Conservation (phyloP, 768 basidiomycete species). For the Jaapia argillacea region DNA sequence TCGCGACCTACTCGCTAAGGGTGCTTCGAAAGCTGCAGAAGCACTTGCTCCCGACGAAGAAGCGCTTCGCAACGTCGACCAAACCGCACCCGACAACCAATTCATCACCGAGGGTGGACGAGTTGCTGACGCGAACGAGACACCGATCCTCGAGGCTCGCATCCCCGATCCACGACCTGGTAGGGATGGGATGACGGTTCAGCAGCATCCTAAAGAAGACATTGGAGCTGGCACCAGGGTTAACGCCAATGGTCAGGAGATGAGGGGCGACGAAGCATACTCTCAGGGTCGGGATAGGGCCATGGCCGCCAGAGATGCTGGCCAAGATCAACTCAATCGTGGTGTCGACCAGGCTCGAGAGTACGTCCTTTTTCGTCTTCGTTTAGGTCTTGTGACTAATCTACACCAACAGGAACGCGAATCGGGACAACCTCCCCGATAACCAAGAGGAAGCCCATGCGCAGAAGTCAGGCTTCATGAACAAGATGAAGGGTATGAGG, state of each 20-base stretch:
- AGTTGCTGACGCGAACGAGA: constrained; percentile 32
- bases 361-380: neutral
- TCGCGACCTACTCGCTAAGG: constrained; percentile 74
- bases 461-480: constrained; percentile 25
- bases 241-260: constrained; percentile 21
- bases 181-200: constrained; percentile 26
- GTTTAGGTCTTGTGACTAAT: no score
- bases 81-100: constrained; percentile 56
- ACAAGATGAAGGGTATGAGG: constrained; percentile 20
- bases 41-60: constrained; percentile 58
- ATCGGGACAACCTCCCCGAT: constrained; percentile 13
- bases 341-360: no score
- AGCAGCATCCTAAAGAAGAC: constrained; percentile 43
- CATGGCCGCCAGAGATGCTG: neutral
- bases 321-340: no score
- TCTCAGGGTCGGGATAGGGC: neutral
- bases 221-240: constrained; percentile 12
- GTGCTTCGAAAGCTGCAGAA: constrained; percentile 61
- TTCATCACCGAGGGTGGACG: constrained; percentile 42
- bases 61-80: constrained; percentile 51
- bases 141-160: constrained; percentile 35
- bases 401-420: neutral
- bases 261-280: constrained; percentile 15
- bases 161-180: no score
- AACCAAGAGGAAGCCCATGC: constrained; percentile 25